Conservation (phyloP, 2,329 filamentous ascomycete species). For the Apiospora marii region DNA sequence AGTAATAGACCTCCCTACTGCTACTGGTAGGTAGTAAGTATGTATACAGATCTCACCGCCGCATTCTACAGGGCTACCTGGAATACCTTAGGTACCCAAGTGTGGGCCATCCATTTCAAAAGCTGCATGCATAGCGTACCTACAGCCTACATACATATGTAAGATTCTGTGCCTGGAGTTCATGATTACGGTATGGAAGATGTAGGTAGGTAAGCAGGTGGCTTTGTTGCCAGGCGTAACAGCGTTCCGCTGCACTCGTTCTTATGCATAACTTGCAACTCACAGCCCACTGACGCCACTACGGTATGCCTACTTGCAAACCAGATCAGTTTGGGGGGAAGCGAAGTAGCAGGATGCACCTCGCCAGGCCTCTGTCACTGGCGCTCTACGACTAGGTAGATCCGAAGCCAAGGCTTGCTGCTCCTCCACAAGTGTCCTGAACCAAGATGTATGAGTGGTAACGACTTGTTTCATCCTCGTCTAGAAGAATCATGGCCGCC, state of each 20-base stretch:
- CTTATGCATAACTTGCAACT: conserved; percentile 10
- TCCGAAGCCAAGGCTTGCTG: background rate
- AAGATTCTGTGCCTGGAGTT: conserved; percentile 11
- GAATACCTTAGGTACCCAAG: background rate
- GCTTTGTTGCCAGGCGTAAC: background rate
- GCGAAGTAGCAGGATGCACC: background rate
- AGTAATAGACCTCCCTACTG: no score
- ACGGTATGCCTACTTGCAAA: background rate
- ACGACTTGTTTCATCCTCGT: background rate
- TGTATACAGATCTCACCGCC: conserved; percentile 1
- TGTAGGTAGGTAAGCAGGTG: background rate
- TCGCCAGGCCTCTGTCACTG: no score
- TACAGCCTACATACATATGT: conserved; percentile 14
- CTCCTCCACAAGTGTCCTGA: background rate
- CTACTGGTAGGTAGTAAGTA: background rate
- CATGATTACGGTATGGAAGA: background rate
- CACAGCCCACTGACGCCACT: background rate
- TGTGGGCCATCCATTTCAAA: background rate
- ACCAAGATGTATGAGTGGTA: background rate
- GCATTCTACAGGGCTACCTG: background rate
- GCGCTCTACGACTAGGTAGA: background rate
- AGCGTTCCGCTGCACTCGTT: background rate
- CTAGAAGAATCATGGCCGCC: background rate
- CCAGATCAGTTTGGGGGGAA: background rate
- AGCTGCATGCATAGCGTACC: background rate